These are phyloP conservation scores for Fusarium fujikuroi DNA, from an alignment of 2,329 filamentous ascomycete species.

Conservation along the genomic window DNA sequence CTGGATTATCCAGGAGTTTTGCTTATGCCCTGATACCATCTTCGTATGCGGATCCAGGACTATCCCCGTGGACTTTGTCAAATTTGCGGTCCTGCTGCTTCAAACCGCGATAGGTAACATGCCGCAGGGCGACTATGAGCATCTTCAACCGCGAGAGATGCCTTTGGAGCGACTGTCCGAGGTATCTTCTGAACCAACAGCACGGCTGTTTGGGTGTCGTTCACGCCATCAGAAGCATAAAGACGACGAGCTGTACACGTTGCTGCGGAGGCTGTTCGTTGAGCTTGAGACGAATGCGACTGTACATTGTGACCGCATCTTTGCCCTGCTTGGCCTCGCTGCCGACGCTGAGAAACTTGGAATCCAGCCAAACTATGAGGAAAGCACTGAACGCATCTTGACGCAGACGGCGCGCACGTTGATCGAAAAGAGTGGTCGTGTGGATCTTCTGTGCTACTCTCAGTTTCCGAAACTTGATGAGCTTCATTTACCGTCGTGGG, in stretches of 20 bases:
- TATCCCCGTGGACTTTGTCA: background rate
- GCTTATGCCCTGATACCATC: background rate
- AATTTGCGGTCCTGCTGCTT: background rate
- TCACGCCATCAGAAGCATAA: background rate
- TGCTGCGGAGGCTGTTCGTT: background rate
- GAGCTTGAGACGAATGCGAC: background rate
- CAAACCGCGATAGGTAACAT: background rate
- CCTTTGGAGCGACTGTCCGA: background rate
- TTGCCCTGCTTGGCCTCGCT: background rate
- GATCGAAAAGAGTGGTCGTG: background rate
- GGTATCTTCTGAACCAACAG: background rate
- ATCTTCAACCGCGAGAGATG: background rate
- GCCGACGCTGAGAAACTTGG: background rate
- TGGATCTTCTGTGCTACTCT: background rate
- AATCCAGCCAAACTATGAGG: background rate
- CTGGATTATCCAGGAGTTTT: constrained; percentile 6
- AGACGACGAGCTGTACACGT: background rate
- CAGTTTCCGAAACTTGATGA: background rate
- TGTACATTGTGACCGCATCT: background rate
- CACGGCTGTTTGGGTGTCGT: background rate
- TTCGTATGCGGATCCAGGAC: background rate
- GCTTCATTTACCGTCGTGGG: background rate
- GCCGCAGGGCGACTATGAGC: background rate
- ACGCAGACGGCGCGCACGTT: background rate
- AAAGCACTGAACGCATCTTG: background rate